Evolutionary conservation across 176 grass and related monocot genomes (phyloP).

Genomic region (Ensete glaucum): DNA sequence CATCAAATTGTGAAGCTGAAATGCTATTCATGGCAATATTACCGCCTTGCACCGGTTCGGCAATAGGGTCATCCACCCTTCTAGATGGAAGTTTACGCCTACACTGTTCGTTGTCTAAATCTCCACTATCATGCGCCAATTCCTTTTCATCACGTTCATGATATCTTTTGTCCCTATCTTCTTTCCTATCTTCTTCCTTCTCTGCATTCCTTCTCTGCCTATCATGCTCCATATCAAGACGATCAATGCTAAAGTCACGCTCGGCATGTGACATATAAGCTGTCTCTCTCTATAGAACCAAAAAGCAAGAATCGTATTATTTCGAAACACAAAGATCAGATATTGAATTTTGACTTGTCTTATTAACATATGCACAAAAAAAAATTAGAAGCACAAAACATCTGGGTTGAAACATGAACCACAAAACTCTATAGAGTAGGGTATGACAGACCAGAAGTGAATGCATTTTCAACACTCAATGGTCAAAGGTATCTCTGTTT

Average conservation of each 20-base stretch:
- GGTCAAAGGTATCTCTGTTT: neutral
- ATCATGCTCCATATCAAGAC: constrained; percentile 76
- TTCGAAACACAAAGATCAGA: neutral
- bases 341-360: too few relatives aligned
- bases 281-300: constrained; percentile 60
- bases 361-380: neutral
- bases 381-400: neutral
- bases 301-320: neutral
- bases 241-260: constrained; percentile 70
- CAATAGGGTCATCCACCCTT: constrained; percentile 32
- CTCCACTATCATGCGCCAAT: constrained; percentile 67
- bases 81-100: constrained; percentile 45
- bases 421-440: neutral
- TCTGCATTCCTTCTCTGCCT: constrained; percentile 57
- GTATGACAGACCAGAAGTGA: neutral
- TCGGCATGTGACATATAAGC: constrained; percentile 48
- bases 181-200: constrained; percentile 77
- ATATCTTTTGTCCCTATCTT: constrained; percentile 66
- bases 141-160: constrained; percentile 84
- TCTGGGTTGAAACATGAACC: neutral
- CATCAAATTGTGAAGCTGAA: constrained; percentile 72
- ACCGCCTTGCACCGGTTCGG: constrained; percentile 36
- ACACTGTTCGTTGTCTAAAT: constrained; percentile 40
- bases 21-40: constrained; percentile 30
- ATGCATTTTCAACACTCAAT: too few relatives aligned